Base-by-base conservation (phyloP, 2,329 filamentous ascomycete genomes). In the Leptosphaerulina australis region DNA sequence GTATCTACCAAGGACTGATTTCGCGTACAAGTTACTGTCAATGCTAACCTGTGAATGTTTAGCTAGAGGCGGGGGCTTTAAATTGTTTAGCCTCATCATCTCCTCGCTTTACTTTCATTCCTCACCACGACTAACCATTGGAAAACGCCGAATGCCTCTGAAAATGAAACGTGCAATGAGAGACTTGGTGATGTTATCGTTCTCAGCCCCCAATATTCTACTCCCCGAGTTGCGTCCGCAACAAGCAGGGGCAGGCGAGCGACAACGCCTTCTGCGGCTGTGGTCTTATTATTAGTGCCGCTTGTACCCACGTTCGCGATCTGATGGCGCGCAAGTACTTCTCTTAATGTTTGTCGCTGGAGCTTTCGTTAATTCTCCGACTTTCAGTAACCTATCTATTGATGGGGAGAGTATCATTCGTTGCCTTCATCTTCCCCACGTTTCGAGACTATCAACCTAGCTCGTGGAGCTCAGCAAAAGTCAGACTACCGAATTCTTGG, bases 241-340 rank as follows among this genome's bases (percentile, higher is more conserved):
- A 41, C 37, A 15, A 39, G 48, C 43, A 53, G 44, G 50, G 50
- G 50, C 43, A 53, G 50, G 50, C 50, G 50, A 53, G 33, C 8
- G 31, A 46, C 49, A 43, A 40, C 49, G 43, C 37, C 36, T 28
- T 43, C 26, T 47, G 44, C 44, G 38, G 44, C 50, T 48, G 35
- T 52, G 41, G 11, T 25, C 21, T 38, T 39, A 53, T 47, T 44
- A 22, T 44, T 47, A 48, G 50, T 29, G 34, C 50, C 12, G 26
- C 38, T 21, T 48, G 26, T 15, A 22, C 28, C 49, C 39, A n/a
- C 43, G 11, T 17, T 10, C 12, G 24, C 36, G 41, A 41, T 36
- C 48, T 46, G 36, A 51, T 31, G 30, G 22, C 33, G 48, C 31
- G 4, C 40, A n/a, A 29, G n/a, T 14, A 12, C n/a, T 26, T 10